phyloP scores from a whole-genome alignment of 1,284 basidiomycete species.

The Somion occarium region DNA sequence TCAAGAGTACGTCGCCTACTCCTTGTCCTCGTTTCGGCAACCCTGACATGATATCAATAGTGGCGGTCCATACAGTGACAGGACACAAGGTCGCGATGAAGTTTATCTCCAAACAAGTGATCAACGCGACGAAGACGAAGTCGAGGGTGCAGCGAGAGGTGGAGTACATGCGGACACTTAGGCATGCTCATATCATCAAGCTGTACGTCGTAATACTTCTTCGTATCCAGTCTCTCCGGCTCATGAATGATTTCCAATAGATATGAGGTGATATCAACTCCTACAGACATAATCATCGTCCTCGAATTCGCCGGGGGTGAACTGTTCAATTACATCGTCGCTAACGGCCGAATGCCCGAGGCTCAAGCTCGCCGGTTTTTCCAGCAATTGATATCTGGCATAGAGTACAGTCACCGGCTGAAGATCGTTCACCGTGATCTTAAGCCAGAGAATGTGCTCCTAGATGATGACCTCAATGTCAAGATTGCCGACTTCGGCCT shows the following conservation, averaged over 20 bases:
- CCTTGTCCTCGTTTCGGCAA: slow-evolving; percentile 11
- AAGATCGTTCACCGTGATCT: slow-evolving; percentile 96
- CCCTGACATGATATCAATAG: slow-evolving; percentile 36
- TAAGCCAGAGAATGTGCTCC: slow-evolving; percentile 88
- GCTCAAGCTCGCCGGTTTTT: slow-evolving; percentile 86
- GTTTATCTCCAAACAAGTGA: slow-evolving; percentile 93
- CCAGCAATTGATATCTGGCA: slow-evolving; percentile 93
- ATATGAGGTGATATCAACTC: slow-evolving; percentile 93
- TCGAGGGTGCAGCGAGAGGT: slow-evolving; percentile 92
- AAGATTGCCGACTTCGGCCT: slow-evolving; percentile 97
- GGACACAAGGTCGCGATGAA: slow-evolving; percentile 98
- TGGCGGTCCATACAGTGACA: slow-evolving; percentile 91
- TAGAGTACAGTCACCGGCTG: slow-evolving; percentile 91
- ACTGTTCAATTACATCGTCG: slow-evolving; percentile 94
- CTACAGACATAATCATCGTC: slow-evolving; percentile 94
- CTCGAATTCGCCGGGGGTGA: slow-evolving; percentile 92
- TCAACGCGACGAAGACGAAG: slow-evolving; percentile 88
- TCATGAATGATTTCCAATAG: slow-evolving; percentile 36
- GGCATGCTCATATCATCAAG: slow-evolving; percentile 95
- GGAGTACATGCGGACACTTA: slow-evolving; percentile 88
- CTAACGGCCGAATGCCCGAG: slow-evolving; percentile 84
- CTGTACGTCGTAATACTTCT: slow-evolving; percentile 50
- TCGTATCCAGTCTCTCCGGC: slow-evolving; percentile 2
- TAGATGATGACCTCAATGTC: slow-evolving; percentile 79
- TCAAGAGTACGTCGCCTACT: slow-evolving; percentile 75